Percentiles rank a stretch among this genome's conserved stretches.
Conservation (phyloP, 257 asterid genomes). For the Rubia yunnanensis region DNA sequence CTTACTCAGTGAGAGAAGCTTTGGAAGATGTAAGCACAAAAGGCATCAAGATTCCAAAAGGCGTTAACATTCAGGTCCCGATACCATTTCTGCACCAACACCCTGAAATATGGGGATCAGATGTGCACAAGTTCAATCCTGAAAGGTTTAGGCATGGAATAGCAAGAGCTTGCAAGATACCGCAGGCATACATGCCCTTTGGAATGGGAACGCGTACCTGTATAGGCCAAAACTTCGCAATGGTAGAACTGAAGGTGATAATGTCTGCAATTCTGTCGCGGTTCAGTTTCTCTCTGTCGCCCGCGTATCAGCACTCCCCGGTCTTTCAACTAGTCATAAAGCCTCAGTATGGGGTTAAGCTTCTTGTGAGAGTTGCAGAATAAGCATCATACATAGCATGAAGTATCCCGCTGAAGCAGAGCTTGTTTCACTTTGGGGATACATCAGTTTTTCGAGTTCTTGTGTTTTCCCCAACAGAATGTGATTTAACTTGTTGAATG, state of each 20-base stretch:
- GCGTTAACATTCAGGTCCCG: conserved; percentile 46
- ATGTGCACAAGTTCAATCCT: conserved; percentile 45
- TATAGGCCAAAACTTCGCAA: conserved; percentile 59
- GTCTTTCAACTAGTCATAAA: conserved; percentile 37
- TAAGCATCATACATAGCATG: neutral
- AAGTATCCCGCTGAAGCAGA: neutral
- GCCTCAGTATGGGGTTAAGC: conserved; percentile 48
- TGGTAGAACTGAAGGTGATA: conserved; percentile 64
- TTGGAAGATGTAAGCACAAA: conserved; percentile 41
- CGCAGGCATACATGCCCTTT: conserved; percentile 68
- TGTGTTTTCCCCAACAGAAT: neutral
- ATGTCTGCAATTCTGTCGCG: conserved; percentile 43
- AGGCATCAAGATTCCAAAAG: conserved; percentile 45
- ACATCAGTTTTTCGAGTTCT: neutral
- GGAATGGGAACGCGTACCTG: conserved; percentile 58
- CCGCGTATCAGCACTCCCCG: conserved; percentile 50
- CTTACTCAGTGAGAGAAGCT: conserved; percentile 56
- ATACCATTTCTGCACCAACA: conserved; percentile 45
- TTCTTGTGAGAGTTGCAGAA: conserved; percentile 30
- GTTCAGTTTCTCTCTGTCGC: conserved; percentile 48
- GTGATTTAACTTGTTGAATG: neutral
- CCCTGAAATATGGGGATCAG: conserved; percentile 47
- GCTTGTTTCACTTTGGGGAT: too few relatives aligned
- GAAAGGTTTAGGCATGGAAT: conserved; percentile 53
- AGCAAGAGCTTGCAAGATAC: conserved; percentile 51